These are phyloP conservation scores for Ophiocordyceps australis DNA, from an alignment of 2,329 filamentous ascomycete genomes.

Conservation along the genomic window DNA sequence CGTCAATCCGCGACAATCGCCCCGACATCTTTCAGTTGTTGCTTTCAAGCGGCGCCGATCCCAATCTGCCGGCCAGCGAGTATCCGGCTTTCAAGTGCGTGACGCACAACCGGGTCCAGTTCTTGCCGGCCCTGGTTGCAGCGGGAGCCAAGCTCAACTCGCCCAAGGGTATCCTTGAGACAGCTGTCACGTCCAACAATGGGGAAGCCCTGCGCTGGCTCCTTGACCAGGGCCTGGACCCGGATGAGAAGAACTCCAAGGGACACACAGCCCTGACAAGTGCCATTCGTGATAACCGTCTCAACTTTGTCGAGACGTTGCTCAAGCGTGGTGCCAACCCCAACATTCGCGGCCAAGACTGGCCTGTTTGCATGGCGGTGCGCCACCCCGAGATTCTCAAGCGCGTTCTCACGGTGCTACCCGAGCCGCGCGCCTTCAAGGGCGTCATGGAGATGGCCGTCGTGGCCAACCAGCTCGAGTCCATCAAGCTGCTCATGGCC, in stretches of 20 bases:
- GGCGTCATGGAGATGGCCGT: conserved; percentile 52
- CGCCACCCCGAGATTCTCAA: conserved; percentile 39
- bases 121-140: conserved; percentile 37
- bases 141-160: conserved; percentile 40
- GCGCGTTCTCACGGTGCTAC: conserved; percentile 35
- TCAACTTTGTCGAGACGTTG: conserved; percentile 40
- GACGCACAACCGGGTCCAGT: conserved; percentile 43
- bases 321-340: conserved; percentile 41
- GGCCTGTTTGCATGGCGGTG: conserved; percentile 54
- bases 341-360: conserved; percentile 45
- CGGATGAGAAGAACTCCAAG: conserved; percentile 38
- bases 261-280: conserved; percentile 46
- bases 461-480: conserved; percentile 46
- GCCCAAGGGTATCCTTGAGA: conserved; percentile 49
- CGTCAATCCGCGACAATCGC: conserved; percentile 48
- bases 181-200: conserved; percentile 42
- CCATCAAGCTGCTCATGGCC: conserved; percentile 43
- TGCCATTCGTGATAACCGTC: conserved; percentile 40
- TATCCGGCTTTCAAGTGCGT: conserved; percentile 53
- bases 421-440: conserved; percentile 42
- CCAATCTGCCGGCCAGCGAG: conserved; percentile 43
- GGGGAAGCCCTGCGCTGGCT: conserved; percentile 41
- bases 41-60: conserved; percentile 36
- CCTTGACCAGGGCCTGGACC: conserved; percentile 37
- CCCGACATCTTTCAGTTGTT: conserved; percentile 42